Percentiles rank a stretch among this genome's conserved stretches.
Evolutionary conservation across 306 rosid genomes (phyloP).

Genomic region (Cucumis melo): DNA sequence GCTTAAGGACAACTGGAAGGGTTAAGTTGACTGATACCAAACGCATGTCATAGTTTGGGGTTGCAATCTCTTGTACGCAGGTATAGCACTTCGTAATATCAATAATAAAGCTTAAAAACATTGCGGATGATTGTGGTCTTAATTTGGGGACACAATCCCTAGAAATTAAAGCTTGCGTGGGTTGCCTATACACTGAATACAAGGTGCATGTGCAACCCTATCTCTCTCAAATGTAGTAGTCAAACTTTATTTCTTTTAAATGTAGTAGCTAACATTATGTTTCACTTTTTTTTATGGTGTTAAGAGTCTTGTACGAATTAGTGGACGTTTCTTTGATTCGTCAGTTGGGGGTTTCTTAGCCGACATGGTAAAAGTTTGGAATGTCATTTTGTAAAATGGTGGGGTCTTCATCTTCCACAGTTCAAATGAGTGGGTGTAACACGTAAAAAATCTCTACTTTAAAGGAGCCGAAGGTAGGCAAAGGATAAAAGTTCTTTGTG

Average conservation of each 20-base stretch:
- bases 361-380: background rate
- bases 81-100: background rate
- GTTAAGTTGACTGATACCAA: slow-evolving; percentile 13
- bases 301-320: background rate
- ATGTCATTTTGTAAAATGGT: background rate
- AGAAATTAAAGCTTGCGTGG: background rate
- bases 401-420: too few relatives aligned
- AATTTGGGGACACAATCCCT: background rate
- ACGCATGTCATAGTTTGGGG: background rate
- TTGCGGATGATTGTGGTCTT: background rate
- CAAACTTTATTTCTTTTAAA: background rate
- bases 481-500: too few relatives aligned
- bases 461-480: too few relatives aligned
- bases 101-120: background rate
- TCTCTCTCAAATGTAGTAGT: background rate
- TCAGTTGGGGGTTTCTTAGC: background rate
- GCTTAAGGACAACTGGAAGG: slow-evolving; percentile 68
- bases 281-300: too few relatives aligned
- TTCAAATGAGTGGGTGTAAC: too few relatives aligned
- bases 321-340: background rate
- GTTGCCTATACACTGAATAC: background rate
- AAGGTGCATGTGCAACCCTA: background rate
- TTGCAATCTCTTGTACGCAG: background rate
- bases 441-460: too few relatives aligned
- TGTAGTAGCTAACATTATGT: too few relatives aligned